Evolutionary conservation across 2,329 filamentous ascomycete species (phyloP).

Genomic region (Nemania bipapillata): DNA sequence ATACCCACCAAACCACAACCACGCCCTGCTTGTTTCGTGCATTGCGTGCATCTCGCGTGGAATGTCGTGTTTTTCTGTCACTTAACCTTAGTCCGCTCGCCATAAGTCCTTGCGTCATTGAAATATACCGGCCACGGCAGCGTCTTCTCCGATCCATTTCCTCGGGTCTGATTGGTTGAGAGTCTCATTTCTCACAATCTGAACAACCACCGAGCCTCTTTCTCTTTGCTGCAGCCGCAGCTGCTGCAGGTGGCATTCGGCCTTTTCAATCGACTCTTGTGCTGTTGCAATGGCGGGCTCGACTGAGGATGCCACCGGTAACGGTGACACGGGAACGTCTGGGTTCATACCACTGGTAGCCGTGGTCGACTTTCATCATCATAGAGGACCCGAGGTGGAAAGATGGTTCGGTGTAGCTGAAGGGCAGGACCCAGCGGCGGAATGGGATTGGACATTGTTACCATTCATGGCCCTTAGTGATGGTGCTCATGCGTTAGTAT

Average conservation of each 20-base stretch:
- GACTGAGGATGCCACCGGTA: conserved; percentile 22
- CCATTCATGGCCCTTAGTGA: conserved; percentile 98
- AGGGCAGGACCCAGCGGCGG: conserved; percentile 78
- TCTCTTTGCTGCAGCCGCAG: neutral
- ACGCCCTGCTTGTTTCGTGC: neutral
- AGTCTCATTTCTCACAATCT: neutral
- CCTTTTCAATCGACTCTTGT: conserved; percentile 1
- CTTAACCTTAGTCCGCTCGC: neutral
- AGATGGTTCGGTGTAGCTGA: conserved; percentile 84
- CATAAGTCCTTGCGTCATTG: conserved; percentile 25
- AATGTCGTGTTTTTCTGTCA: conserved; percentile 27
- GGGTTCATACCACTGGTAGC: conserved; percentile 76
- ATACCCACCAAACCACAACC: neutral
- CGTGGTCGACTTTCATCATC: conserved; percentile 87
- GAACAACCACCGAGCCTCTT: neutral
- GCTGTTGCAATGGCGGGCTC: conserved; percentile 40
- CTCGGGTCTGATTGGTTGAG: conserved; percentile 19
- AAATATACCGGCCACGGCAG: neutral
- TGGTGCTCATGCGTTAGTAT: conserved; percentile 86
- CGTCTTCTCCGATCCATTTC: conserved; percentile 8
- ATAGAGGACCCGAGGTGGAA: conserved; percentile 90
- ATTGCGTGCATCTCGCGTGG: conserved; percentile 23
- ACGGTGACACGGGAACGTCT: conserved; percentile 34
- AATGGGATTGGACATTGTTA: conserved; percentile 89
- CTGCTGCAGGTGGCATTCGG: conserved; percentile 9